Evolutionary conservation across 1,139 yeast species (phyloP), one percentile per base, ranked within the genome.

Genomic region (Saccharomycopsis hybrid): DNA sequence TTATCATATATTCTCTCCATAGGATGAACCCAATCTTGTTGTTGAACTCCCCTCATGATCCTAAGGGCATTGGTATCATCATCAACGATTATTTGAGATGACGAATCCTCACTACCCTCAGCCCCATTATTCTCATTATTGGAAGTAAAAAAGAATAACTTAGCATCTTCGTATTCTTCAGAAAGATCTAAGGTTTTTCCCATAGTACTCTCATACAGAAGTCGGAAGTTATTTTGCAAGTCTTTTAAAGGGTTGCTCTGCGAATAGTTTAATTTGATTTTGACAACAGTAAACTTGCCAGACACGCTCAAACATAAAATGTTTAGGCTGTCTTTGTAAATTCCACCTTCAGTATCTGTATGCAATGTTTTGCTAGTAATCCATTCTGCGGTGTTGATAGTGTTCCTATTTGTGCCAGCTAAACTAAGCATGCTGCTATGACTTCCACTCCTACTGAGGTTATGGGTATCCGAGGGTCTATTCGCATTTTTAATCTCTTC

Each of bases 51-150:
- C 3, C 43, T 43, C 3, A 50, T 47, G 3, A 52, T 30, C 13
- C 41, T 41, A 18, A 44, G 24, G 5, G 53, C 55, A 9, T 33
- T 42, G 4, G 53, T 49, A 29, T 52, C 55, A 41, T 49, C 55
- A 30, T 52, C 55, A 11, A 46, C 31, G n/a, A 49, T 13, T n/a
- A 46, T 30, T n/a, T 39, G 37, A 27, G 11, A 25, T n/a, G n/a
- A n/a, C n/a, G n/a, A n/a, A n/a, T n/a, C n/a, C n/a, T n/a, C n/a
- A n/a, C n/a, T n/a, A n/a, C n/a, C n/a, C n/a, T n/a, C n/a, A n/a
- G n/a, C n/a, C n/a, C n/a, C n/a, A n/a, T n/a, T n/a, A n/a, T n/a
- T n/a, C n/a, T n/a, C n/a, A n/a, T n/a, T n/a, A n/a, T n/a, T n/a
- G n/a, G n/a, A n/a, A n/a, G n/a, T n/a, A n/a, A n/a, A n/a, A n/a